Evolutionary conservation across 2,329 filamentous ascomycete genomes (phyloP).

Genomic region (Xylariaceae sp.): DNA sequence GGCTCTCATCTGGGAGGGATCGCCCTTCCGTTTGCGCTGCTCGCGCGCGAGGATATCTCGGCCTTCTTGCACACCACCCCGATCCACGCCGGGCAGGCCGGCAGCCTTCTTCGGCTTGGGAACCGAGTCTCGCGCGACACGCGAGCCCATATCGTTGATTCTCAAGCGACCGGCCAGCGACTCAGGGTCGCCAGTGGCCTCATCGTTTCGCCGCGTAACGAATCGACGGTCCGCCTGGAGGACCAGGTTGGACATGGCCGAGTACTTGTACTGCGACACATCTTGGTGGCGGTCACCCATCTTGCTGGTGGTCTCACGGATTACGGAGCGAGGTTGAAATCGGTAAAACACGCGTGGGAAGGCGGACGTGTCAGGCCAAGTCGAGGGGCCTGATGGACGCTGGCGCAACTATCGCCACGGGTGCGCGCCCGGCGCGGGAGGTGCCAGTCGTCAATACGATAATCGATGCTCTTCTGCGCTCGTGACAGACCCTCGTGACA

Average conservation of each 20-base stretch:
- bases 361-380: slow-evolving; percentile 12
- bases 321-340: neutral
- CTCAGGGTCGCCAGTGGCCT: slow-evolving; percentile 94
- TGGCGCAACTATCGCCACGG: no score
- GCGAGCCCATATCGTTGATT: slow-evolving; percentile 88
- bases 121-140: slow-evolving; percentile 69
- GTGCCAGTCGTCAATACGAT: no score
- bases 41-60: slow-evolving; percentile 76
- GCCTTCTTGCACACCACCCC: slow-evolving; percentile 70
- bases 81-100: slow-evolving; percentile 61
- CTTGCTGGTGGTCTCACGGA: slow-evolving; percentile 21
- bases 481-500: no score
- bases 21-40: slow-evolving; percentile 79
- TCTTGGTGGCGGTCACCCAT: slow-evolving; percentile 75
- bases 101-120: slow-evolving; percentile 74
- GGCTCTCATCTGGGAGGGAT: slow-evolving; percentile 61
- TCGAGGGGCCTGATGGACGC: slow-evolving; percentile 20
- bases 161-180: slow-evolving; percentile 91
- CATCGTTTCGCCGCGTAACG: slow-evolving; percentile 83
- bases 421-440: no score
- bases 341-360: no score
- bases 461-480: no score
- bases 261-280: slow-evolving; percentile 98
- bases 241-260: slow-evolving; percentile 99
- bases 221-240: slow-evolving; percentile 99